Base-by-base conservation (phyloP, 1,284 basidiomycete species). In the Volvariella surrecta region DNA sequence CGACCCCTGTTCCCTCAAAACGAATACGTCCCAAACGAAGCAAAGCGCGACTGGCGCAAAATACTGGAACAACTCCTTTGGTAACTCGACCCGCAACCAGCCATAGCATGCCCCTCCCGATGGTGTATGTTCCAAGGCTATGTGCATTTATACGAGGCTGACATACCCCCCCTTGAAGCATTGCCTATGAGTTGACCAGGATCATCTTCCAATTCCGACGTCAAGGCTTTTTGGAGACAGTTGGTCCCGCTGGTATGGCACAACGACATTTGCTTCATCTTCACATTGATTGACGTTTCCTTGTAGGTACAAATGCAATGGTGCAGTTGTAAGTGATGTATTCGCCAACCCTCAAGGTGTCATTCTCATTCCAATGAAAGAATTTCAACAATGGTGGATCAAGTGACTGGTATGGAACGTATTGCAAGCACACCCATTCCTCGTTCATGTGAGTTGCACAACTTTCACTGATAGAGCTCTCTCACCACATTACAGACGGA, bases 381-480 rank as follows among this genome's bases (percentile, higher is more conserved):
- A 42, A 60, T 92, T 37, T 80, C 83, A 52, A 70, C 71, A 30
- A 86, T 95, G 79, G 79, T 88, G 1, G 86, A 89, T 53, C 83
- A 91, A 59, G 71, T 93, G 51, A 82, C 85, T 2, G 73, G 74
- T 7, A 88, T 94, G 82, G 88, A 93, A 61, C 76, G 91, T 16
- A 77, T 93, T 38, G 84, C 84, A 3, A 89, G 87, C 55, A 87
- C 87, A 11, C 87, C 85, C 0, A 89, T 89, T 45, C 86, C 86
- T 16, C 63, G 74, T 32, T 82, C 82, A 32, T 89, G 85, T 82
- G 55, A 40, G 76, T 55, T 10, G 49, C 41, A 35, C 13, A 38
- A 42, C 7, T 10, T 24, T 42, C 34, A 2, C 30, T 19, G n/a
- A 18, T 20, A 22, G 20, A 3, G 4, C 17, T 7, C 37, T 31